These are phyloP conservation scores for Stropharia rugosoannulata DNA, from an alignment of 768 basidiomycete genomes.

Conservation along the genomic window DNA sequence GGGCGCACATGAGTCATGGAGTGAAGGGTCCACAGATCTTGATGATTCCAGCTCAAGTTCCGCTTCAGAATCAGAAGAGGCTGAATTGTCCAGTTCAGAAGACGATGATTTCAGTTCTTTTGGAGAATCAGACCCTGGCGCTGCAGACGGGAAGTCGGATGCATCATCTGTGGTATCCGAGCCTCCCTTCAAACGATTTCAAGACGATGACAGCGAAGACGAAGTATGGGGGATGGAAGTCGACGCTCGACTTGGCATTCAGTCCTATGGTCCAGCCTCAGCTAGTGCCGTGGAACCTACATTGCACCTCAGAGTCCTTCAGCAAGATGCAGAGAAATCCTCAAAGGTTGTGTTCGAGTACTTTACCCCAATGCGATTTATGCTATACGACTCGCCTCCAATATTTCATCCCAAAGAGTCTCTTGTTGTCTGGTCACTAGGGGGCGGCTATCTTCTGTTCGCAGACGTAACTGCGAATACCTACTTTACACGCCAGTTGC, in stretches of 20 bases:
- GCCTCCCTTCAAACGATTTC: neutral
- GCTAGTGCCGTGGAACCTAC: neutral
- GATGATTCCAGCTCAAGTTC: neutral
- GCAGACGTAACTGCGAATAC: neutral
- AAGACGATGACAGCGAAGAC: neutral
- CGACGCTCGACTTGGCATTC: neutral
- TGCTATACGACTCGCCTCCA: neutral
- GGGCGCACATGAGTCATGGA: neutral
- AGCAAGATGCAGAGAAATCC: neutral
- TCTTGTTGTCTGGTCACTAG: neutral
- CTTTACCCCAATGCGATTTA: neutral
- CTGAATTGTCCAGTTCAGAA: neutral
- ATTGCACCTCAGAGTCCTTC: neutral
- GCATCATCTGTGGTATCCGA: neutral
- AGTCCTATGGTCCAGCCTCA: neutral
- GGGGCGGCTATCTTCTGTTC: neutral
- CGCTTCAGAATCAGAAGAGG: no score
- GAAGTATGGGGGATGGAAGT: neutral
- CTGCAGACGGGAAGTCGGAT: neutral
- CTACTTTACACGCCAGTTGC: neutral
- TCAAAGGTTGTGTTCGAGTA: neutral
- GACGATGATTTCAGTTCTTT: neutral
- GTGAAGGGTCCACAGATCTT: neutral
- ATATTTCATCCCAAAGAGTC: neutral
- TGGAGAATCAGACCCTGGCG: neutral